A percentile compares a stretch with the other conserved stretches of the same genome.
Evolutionary conservation across 768 basidiomycete genomes (phyloP).

Genomic region (Dioszegia crocea): DNA sequence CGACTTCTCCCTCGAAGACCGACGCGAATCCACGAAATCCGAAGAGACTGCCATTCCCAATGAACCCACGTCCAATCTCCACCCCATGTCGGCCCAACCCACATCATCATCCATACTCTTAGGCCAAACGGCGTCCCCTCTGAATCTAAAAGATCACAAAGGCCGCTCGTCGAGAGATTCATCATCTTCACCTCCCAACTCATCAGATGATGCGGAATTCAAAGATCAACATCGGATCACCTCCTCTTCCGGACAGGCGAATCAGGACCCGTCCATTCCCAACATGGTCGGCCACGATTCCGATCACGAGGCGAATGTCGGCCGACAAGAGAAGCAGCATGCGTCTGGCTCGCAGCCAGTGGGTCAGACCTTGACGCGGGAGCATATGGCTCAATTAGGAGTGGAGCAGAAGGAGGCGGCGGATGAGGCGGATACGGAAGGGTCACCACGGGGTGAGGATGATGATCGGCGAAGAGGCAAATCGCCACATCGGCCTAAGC

Average conservation of each 20-base stretch:
- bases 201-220: background rate
- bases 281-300: conserved; percentile 13
- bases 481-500: background rate
- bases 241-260: conserved; percentile 26
- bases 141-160: background rate
- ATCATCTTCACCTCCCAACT: background rate
- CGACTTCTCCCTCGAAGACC: background rate
- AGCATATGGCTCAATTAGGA: conserved; percentile 15
- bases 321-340: background rate
- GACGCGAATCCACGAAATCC: no score
- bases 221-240: background rate
- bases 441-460: background rate
- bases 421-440: conserved; percentile 6
- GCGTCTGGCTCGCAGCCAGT: background rate
- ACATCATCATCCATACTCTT: background rate
- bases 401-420: conserved; percentile 9
- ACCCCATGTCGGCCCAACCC: background rate
- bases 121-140: background rate
- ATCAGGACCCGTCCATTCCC: conserved; percentile 38
- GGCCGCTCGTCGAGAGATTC: no score
- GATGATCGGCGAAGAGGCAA: background rate
- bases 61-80: no score
- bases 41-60: no score
- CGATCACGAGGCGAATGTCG: background rate
- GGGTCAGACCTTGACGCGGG: conserved; percentile 10